Percentiles rank a stretch among this genome's conserved stretches.
phyloP scores from a whole-genome alignment of 2,329 filamentous ascomycete species.

The Xylariales sp. region DNA sequence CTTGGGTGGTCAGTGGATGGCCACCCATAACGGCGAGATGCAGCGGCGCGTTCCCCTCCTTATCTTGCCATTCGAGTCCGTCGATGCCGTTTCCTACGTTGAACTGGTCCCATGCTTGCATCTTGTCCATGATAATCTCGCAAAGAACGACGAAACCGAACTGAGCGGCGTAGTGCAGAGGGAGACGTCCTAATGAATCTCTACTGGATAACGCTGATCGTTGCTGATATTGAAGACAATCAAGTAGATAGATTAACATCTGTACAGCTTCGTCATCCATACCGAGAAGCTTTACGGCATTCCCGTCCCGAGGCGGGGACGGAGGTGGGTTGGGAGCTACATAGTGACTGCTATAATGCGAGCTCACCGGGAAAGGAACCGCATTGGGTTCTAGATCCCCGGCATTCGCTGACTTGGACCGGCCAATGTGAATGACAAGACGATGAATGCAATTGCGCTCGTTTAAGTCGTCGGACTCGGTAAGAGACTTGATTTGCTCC shows the following conservation, averaged over 20 bases:
- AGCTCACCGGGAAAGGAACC: slow-evolving; percentile 42
- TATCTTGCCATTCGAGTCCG: slow-evolving; percentile 82
- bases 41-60: slow-evolving; percentile 83
- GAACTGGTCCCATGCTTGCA: slow-evolving; percentile 87
- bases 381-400: slow-evolving; percentile 48
- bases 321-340: slow-evolving; percentile 64
- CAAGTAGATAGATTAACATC: slow-evolving; percentile 59
- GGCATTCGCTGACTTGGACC: slow-evolving; percentile 51
- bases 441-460: slow-evolving; percentile 90
- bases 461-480: slow-evolving; percentile 90
- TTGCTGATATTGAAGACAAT: slow-evolving; percentile 64
- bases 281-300: slow-evolving; percentile 61
- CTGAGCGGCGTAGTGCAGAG: slow-evolving; percentile 90
- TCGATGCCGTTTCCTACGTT: slow-evolving; percentile 83
- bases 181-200: slow-evolving; percentile 77
- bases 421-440: slow-evolving; percentile 85
- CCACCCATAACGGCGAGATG: slow-evolving; percentile 91
- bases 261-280: slow-evolving; percentile 73
- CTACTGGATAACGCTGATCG: slow-evolving; percentile 60
- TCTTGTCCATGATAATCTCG: slow-evolving; percentile 77
- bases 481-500: slow-evolving; percentile 62
- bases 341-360: slow-evolving; percentile 62
- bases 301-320: slow-evolving; percentile 50
- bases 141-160: slow-evolving; percentile 92
- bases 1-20: slow-evolving; percentile 78